Conservation (phyloP, 1,284 basidiomycete genomes). For the Tylopilus sp. region DNA sequence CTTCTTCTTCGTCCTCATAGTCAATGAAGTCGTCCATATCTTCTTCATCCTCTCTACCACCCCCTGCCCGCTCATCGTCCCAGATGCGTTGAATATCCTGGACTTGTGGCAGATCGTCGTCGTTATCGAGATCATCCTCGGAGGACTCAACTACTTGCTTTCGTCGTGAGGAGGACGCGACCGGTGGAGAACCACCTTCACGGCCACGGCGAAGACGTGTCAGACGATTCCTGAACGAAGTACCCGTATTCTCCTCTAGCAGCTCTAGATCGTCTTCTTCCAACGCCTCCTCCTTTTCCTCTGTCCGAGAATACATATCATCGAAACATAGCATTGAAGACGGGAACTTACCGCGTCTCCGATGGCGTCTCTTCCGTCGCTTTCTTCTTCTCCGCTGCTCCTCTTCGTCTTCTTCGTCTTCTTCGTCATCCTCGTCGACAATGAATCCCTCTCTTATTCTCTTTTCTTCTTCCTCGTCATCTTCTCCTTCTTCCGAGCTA, state of each 20-base stretch:
- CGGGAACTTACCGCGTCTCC: conserved; percentile 48
- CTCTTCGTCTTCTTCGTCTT: conserved; percentile 60
- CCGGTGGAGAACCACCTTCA: conserved; percentile 65
- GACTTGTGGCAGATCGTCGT: conserved; percentile 53
- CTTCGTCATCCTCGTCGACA: conserved; percentile 79
- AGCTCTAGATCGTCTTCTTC: conserved; percentile 97
- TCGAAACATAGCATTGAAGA: neutral
- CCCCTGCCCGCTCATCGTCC: conserved; percentile 72
- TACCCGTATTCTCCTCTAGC: conserved; percentile 92
- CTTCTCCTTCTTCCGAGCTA: conserved; percentile 82
- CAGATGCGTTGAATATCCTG: conserved; percentile 81
- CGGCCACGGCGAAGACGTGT: conserved; percentile 74
- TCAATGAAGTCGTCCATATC: conserved; percentile 90
- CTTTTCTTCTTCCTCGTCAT: conserved; percentile 77
- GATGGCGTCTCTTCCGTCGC: conserved; percentile 68
- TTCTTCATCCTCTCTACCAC: conserved; percentile 67
- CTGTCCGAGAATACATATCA: conserved; percentile 19
- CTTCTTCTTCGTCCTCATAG: conserved; percentile 85
- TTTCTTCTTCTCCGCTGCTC: conserved; percentile 57
- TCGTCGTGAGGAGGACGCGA: conserved; percentile 58
- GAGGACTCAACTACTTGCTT: conserved; percentile 61
- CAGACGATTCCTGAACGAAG: conserved; percentile 62
- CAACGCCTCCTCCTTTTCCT: conserved; percentile 68
- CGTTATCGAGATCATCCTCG: conserved; percentile 70
- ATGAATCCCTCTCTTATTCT: conserved; percentile 80